Evolutionary conservation across 495 filamentous ascomycete species (phyloP), one percentile per base, ranked within the genome.

Genomic region (Hypoxylon subgilvum): DNA sequence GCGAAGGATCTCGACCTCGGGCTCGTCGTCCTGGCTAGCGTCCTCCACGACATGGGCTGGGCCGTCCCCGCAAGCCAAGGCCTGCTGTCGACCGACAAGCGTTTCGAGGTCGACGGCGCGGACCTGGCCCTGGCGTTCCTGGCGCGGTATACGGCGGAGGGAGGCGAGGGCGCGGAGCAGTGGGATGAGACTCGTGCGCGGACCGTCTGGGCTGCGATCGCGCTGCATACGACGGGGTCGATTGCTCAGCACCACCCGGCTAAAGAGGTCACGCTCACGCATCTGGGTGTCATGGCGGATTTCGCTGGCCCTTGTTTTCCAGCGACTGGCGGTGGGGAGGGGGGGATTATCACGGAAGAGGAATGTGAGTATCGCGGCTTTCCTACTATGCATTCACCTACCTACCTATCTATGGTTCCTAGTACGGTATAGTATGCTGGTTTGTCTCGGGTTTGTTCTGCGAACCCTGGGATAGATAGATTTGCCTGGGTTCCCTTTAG

Each of bases 61-160:
- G 72, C 68, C 38, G 45, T 44, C n/a, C n/a, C n/a, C n/a, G n/a
- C n/a, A 4, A 73, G 61, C 0, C 56, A 60, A 3, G 59, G 56
- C 47, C 56, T 42, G 23, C 23, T 4, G 21, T 82, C 22, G 50
- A 40, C 50, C 6, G 78, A 81, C 61, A 79, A 78, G 46, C 71
- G 82, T 3, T 84, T 84, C 67, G 81, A 85, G 57, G 81, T 86
- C 22, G 80, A 85, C 48, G 71, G 81, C 32, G 82, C 81, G 5
- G 74, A 79, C 52, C 72, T 70, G 1, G 78, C 80, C 2, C 63
- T 75, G 0, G 71, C 70, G 0, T 84, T 80, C 44, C 43, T 83
- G 1, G 21, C 39, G 2, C 38, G 31, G 10, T 63, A 75, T 44
- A 47, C 22, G 1, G 43, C 14, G 12, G 46, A 36, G 6, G 27